phyloP scores from a whole-genome alignment of 257 asterid genomes.

The Plectranthus barbatus region DNA sequence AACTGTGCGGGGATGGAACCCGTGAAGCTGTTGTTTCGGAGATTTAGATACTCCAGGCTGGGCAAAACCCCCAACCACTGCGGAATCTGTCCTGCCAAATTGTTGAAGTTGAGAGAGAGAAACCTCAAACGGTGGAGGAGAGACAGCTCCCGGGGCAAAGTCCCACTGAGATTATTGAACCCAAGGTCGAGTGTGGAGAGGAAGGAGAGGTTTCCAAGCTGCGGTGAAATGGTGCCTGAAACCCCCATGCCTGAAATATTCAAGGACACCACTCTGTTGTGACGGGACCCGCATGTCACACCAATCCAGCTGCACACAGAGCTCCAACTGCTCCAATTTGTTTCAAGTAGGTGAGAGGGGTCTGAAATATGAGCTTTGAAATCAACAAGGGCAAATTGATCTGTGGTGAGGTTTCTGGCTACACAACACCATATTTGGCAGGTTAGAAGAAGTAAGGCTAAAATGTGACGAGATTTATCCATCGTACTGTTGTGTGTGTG shows the following conservation, averaged over 20 bases:
- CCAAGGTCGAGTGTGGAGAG: conserved; percentile 7
- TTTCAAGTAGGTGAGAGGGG: background rate
- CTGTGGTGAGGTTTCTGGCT: background rate
- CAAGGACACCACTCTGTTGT: background rate
- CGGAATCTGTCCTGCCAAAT: too few relatives aligned
- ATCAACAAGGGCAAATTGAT: conserved; percentile 21
- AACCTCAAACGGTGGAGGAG: background rate
- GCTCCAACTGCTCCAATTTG: conserved; percentile 10
- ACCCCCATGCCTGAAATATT: conserved; percentile 4
- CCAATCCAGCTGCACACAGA: background rate
- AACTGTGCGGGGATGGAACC: background rate
- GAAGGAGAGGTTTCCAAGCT: conserved; percentile 14
- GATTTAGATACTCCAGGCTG: background rate
- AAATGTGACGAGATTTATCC: too few relatives aligned
- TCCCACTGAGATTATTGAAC: background rate
- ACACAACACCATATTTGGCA: background rate
- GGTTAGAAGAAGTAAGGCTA: too few relatives aligned
- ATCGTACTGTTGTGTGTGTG: too few relatives aligned
- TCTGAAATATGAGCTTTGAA: conserved; percentile 10
- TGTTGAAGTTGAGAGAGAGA: background rate
- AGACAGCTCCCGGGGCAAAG: background rate
- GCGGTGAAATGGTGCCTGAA: conserved; percentile 2
- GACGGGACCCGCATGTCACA: conserved; percentile 9
- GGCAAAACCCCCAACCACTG: too few relatives aligned
- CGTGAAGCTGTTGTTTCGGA: conserved; percentile 11